Evolutionary conservation across 139 green algal genomes (phyloP).

Genomic region (Chlamydomonas asymmetrica): DNA sequence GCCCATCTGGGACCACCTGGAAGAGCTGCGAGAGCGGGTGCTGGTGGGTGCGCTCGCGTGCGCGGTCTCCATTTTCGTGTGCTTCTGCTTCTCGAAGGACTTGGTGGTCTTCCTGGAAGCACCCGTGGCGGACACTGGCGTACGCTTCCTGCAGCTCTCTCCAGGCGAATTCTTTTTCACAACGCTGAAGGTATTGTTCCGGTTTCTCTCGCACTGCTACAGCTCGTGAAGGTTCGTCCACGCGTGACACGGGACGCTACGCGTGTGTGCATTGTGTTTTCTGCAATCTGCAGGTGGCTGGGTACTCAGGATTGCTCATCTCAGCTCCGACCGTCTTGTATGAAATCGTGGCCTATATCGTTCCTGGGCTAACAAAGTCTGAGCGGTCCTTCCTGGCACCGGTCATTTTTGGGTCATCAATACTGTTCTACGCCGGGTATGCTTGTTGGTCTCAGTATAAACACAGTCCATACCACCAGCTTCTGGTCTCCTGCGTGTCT

Average conservation of each 20-base stretch:
- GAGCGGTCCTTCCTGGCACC: conserved; percentile 92
- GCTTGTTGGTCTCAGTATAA: background rate
- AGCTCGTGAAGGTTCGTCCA: too few species aligned
- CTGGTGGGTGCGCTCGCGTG: conserved; percentile 70
- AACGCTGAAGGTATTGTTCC: conserved; percentile 87
- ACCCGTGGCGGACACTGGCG: conserved; percentile 87
- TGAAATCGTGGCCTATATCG: conserved; percentile 93
- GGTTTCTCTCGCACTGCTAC: background rate
- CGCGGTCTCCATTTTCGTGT: conserved; percentile 71
- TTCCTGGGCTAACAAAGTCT: conserved; percentile 89
- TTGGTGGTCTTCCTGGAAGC: conserved; percentile 96
- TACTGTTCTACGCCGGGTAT: conserved; percentile 95
- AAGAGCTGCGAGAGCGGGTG: conserved; percentile 89
- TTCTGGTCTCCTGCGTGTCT: background rate
- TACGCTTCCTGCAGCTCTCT: conserved; percentile 97
- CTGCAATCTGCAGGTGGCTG: conserved; percentile 37
- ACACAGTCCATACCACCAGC: background rate
- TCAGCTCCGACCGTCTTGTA: conserved; percentile 93
- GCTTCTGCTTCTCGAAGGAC: conserved; percentile 89
- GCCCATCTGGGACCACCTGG: conserved; percentile 91
- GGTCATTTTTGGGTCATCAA: conserved; percentile 91
- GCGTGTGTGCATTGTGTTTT: background rate
- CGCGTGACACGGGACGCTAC: too few species aligned
- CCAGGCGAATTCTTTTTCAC: conserved; percentile 99
- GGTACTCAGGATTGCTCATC: conserved; percentile 93